Conservation (phyloP, 2,329 filamentous ascomycete genomes). For the Fusarium sp. region DNA sequence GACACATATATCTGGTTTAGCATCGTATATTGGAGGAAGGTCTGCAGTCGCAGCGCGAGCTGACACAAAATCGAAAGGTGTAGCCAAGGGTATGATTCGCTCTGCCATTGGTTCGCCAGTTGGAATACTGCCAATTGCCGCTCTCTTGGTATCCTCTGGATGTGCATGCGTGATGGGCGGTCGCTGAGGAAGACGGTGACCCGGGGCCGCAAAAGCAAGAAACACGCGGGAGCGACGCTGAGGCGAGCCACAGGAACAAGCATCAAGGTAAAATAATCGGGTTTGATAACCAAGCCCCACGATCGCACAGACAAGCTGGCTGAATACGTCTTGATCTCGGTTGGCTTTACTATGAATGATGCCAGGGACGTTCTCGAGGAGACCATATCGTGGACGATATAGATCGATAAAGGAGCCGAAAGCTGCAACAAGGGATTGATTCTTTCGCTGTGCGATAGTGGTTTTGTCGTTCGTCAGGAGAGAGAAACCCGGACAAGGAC, state of each 20-base stretch:
- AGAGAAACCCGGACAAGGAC: constrained; percentile 83
- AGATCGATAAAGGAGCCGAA: constrained; percentile 81
- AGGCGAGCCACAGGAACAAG: constrained; percentile 74
- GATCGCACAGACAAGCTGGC: constrained; percentile 77
- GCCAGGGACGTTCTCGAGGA: constrained; percentile 80
- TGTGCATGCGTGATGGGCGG: constrained; percentile 74
- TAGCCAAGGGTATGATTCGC: constrained; percentile 56
- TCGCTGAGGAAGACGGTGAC: constrained; percentile 64
- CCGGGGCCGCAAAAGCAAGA: constrained; percentile 77
- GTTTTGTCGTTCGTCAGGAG: constrained; percentile 68
- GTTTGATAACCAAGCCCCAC: constrained; percentile 84
- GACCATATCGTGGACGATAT: constrained; percentile 78
- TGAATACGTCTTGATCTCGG: constrained; percentile 73
- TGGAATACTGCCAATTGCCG: constrained; percentile 66
- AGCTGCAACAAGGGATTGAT: constrained; percentile 81
- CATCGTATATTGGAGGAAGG: constrained; percentile 73
- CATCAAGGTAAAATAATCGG: constrained; percentile 74
- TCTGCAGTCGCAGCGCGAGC: constrained; percentile 67
- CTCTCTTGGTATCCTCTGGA: constrained; percentile 50
- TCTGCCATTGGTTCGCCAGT: constrained; percentile 71
- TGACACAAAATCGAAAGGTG: constrained; percentile 70
- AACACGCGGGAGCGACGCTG: constrained; percentile 78
- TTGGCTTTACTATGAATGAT: constrained; percentile 66
- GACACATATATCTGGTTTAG: constrained; percentile 70
- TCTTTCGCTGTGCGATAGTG: constrained; percentile 68